These are phyloP conservation scores for Chaetothyriales sp. DNA, from an alignment of 2,329 filamentous ascomycete species.

Conservation along the genomic window DNA sequence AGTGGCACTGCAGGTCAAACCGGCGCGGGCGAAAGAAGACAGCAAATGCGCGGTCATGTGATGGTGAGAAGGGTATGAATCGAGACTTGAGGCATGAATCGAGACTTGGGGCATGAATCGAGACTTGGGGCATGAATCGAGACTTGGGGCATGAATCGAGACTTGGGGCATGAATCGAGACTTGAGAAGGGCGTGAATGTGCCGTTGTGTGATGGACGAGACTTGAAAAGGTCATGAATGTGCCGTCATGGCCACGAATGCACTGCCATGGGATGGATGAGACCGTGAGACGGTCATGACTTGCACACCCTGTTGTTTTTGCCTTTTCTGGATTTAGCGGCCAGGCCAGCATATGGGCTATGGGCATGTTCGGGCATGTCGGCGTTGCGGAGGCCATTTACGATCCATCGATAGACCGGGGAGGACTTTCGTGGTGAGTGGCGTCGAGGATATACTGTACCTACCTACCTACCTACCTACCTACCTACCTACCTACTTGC, in stretches of 20 bases:
- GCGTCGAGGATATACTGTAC: neutral
- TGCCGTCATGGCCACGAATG: too few relatives aligned
- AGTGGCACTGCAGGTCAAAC: slow-evolving; percentile 56
- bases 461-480: neutral
- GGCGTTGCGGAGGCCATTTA: neutral
- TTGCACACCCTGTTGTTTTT: neutral
- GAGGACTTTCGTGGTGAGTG: neutral
- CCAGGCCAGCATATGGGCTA: neutral
- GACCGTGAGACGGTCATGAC: neutral
- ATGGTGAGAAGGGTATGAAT: neutral
- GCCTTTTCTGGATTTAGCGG: slow-evolving; percentile 3
- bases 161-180: too few relatives aligned
- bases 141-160: too few relatives aligned
- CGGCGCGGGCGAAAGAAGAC: slow-evolving; percentile 23
- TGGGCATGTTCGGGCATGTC: neutral
- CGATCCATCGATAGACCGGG: too few relatives aligned
- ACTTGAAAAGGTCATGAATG: too few relatives aligned
- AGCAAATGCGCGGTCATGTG: slow-evolving; percentile 20
- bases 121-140: too few relatives aligned
- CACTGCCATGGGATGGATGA: slow-evolving; percentile 17
- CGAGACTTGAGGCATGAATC: too few relatives aligned
- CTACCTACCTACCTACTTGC: too few relatives aligned
- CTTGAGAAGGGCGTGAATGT: too few relatives aligned
- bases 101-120: too few relatives aligned
- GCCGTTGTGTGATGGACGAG: too few relatives aligned